A percentile compares a stretch with the other conserved stretches of the same genome.
phyloP scores from a whole-genome alignment of 2,329 filamentous ascomycete species.

The Botrytis elliptica region DNA sequence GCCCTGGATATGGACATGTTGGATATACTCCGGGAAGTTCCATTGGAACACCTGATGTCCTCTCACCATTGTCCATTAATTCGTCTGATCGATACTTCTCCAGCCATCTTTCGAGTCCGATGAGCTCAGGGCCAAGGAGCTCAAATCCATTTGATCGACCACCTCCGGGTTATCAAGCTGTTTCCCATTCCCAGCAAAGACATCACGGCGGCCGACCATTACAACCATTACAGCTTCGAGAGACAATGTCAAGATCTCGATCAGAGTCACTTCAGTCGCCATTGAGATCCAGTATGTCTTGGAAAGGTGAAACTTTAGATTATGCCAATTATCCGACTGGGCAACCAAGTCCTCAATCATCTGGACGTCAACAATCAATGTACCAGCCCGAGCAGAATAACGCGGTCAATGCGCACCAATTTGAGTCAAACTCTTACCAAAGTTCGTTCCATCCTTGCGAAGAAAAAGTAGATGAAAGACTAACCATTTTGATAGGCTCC shows the following conservation, averaged over 20 bases:
- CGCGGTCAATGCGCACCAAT: slow-evolving; percentile 46
- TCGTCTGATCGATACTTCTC: slow-evolving; percentile 55
- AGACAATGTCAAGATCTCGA: slow-evolving; percentile 56
- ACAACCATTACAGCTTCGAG: slow-evolving; percentile 58
- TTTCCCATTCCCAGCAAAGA: slow-evolving; percentile 45
- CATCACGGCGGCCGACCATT: slow-evolving; percentile 50
- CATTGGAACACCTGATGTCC: slow-evolving; percentile 53
- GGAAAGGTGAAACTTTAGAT: slow-evolving; percentile 60
- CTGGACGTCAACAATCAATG: slow-evolving; percentile 48
- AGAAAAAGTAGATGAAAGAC: slow-evolving; percentile 30
- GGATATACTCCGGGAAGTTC: slow-evolving; percentile 57
- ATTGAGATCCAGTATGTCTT: slow-evolving; percentile 59
- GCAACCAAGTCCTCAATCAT: slow-evolving; percentile 48
- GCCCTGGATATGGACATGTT: slow-evolving; percentile 65
- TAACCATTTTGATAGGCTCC: slow-evolving; percentile 41
- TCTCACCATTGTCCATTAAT: slow-evolving; percentile 57
- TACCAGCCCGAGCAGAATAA: slow-evolving; percentile 51
- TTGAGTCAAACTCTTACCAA: slow-evolving; percentile 53
- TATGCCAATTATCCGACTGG: slow-evolving; percentile 51
- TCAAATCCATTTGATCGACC: slow-evolving; percentile 55
- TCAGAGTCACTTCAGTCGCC: slow-evolving; percentile 60
- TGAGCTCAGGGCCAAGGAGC: slow-evolving; percentile 50
- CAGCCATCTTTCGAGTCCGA: slow-evolving; percentile 48
- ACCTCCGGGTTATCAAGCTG: slow-evolving; percentile 50
- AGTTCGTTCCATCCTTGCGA: slow-evolving; percentile 41